phyloP scores from a whole-genome alignment of 169 alveolate genomes.

The Cryptosporidium baileyi region DNA sequence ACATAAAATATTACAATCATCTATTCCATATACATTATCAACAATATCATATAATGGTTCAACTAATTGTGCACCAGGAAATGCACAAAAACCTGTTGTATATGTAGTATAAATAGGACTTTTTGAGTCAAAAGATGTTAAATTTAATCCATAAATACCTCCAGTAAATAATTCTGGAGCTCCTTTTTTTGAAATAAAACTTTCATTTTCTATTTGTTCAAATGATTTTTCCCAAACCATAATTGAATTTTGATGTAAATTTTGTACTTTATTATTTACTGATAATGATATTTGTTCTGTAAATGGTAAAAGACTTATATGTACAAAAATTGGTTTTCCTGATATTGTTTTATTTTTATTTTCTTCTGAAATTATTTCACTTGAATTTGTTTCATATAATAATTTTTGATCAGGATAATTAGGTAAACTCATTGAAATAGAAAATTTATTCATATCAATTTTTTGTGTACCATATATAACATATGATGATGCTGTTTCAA shows the following conservation, averaged over 20 bases:
- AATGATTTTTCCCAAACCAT: constrained; percentile 28
- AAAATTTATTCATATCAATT: constrained; percentile 47
- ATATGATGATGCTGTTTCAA: constrained; percentile 66
- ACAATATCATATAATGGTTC: constrained; percentile 54
- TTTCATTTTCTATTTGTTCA: not conserved
- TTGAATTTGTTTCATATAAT: constrained; percentile 50
- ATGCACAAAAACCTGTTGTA: constrained; percentile 65
- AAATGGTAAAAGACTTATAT: constrained; percentile 57
- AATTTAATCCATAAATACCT: constrained; percentile 50
- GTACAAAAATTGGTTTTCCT: constrained; percentile 55
- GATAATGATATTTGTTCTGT: constrained; percentile 61
- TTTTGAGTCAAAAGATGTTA: constrained; percentile 38
- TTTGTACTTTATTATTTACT: constrained; percentile 55
- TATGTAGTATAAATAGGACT: constrained; percentile 68
- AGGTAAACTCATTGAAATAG: constrained; percentile 48
- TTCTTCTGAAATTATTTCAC: constrained; percentile 12
- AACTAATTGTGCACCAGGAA: constrained; percentile 66
- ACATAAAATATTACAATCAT: constrained; percentile 59
- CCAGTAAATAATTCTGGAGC: constrained; percentile 64
- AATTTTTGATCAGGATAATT: constrained; percentile 64
- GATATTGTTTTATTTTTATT: constrained; percentile 23
- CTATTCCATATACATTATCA: constrained; percentile 63
- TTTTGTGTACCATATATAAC: constrained; percentile 68
- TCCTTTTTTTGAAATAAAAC: constrained; percentile 15
- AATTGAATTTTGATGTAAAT: not conserved